Evolutionary conservation across 2,329 filamentous ascomycete species (phyloP), one percentile per base, ranked within the genome.

Genomic region (Tolypocladium pustulatum): DNA sequence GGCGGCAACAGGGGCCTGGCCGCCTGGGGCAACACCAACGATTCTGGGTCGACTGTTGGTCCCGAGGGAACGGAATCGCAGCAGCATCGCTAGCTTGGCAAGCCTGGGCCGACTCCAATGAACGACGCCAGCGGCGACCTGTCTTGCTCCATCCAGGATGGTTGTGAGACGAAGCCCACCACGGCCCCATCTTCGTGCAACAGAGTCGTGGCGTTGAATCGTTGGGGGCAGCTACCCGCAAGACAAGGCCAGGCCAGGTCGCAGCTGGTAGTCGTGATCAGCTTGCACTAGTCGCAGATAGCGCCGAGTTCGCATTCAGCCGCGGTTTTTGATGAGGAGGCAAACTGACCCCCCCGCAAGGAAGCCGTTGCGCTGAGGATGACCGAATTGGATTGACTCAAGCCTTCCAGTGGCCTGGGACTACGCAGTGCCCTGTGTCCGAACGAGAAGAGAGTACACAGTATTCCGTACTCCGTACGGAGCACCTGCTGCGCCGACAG

Each of bases 31-130:
- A 30, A n/a, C 46, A 34, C 27, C 27, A 27, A n/a, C 49, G 49
- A 52, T 22, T 30, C 30, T 52, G 49, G 49, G 6, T 22, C 22
- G 49, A 53, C 49, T 53, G 49, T 53, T 60, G 56, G 60, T 60
- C 58, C 60, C 60, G 59, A 61, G 58, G 56, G 60, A 58, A 54
- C 34, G 60, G 60, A 43, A 58, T 60, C 52, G 52, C 53, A 53
- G 49, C 30, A 30, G 49, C 49, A 52, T 32, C n/a, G n/a, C n/a
- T n/a, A n/a, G n/a, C n/a, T n/a, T n/a, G n/a, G 17, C n/a, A 34
- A 20, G 30, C 49, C 49, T 52, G 30, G 27, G 27, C 30, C 30
- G 20, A 52, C 20, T 52, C 49, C 49, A 52, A 52, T 52, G 49
- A 52, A 30, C 17, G 49, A 13, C 46, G 46, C 49, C 49, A n/a